phyloP scores from a whole-genome alignment of 805 yeast genomes.

The Peterozyma xylosa region DNA sequence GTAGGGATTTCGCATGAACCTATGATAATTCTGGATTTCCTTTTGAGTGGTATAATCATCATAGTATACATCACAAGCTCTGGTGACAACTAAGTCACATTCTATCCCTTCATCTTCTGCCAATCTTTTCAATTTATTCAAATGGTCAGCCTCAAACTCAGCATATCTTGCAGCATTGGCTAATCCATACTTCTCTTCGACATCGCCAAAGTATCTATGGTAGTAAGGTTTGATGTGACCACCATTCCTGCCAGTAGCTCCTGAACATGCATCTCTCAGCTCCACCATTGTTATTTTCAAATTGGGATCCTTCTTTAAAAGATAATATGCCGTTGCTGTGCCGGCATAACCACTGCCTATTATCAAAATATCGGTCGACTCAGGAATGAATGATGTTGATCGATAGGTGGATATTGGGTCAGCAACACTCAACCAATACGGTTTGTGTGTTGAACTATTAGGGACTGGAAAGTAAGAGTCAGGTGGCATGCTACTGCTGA shows the following conservation, averaged over 20 bases:
- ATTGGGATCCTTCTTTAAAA: constrained; percentile 19
- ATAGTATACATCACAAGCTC: constrained; percentile 19
- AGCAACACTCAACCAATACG: constrained; percentile 17
- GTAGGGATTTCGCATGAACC: constrained; percentile 19
- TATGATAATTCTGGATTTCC: constrained; percentile 11
- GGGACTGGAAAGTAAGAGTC: constrained; percentile 12
- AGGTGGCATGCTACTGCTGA: neutral
- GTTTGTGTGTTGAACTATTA: constrained; percentile 9
- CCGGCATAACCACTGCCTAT: constrained; percentile 42
- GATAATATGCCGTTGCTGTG: constrained; percentile 28
- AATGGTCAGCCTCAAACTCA: constrained; percentile 26
- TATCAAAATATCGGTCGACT: constrained; percentile 28
- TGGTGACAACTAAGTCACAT: constrained; percentile 21
- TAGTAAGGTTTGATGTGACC: constrained; percentile 35
- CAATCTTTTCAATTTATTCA: constrained; percentile 20
- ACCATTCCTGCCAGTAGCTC: constrained; percentile 38
- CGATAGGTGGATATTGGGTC: constrained; percentile 14
- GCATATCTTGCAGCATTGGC: constrained; percentile 22
- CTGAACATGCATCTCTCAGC: constrained; percentile 31
- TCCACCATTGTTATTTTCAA: constrained; percentile 22
- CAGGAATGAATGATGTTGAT: constrained; percentile 22
- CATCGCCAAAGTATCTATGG: constrained; percentile 8
- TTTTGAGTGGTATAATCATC: constrained; percentile 9
- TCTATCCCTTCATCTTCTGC: constrained; percentile 19
- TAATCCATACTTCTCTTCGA: constrained; percentile 10